These are phyloP conservation scores for Paraconiothyrium brasiliense DNA, from an alignment of 2,329 filamentous ascomycete genomes.

Conservation along the genomic window DNA sequence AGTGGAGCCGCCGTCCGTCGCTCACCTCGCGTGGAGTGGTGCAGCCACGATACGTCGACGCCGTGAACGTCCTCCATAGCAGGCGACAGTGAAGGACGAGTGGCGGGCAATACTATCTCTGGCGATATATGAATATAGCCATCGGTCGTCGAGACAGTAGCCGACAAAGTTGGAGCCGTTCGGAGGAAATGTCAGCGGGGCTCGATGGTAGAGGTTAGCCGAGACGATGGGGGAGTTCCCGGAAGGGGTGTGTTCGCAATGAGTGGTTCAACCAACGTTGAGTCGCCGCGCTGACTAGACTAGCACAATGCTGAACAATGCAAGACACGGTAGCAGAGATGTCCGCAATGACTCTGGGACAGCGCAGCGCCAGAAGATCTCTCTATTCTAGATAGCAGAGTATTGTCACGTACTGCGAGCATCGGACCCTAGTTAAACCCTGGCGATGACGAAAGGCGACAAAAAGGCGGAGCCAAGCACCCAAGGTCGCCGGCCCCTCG, in stretches of 20 bases:
- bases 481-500: background rate
- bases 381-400: background rate
- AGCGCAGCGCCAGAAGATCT: background rate
- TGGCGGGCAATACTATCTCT: constrained; percentile 30
- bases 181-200: constrained; percentile 41
- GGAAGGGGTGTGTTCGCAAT: background rate
- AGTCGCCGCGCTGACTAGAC: background rate
- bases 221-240: constrained; percentile 30
- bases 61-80: constrained; percentile 82
- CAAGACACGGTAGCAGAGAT: background rate
- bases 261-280: constrained; percentile 9
- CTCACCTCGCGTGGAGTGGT: constrained; percentile 83
- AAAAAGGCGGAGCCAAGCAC: background rate
- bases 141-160: constrained; percentile 29
- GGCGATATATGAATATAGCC: constrained; percentile 33
- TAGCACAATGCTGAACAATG: constrained; percentile 9
- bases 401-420: constrained; percentile 2
- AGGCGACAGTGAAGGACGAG: constrained; percentile 27
- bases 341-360: background rate
- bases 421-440: constrained; percentile 5
- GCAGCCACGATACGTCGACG: constrained; percentile 91
- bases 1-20: constrained; percentile 35
- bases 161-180: constrained; percentile 23
- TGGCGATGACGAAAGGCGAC: constrained; percentile 8
- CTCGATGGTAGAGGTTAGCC: constrained; percentile 32